These are phyloP conservation scores for Hamigera avellanea DNA, from an alignment of 495 filamentous ascomycete genomes.

Conservation along the genomic window DNA sequence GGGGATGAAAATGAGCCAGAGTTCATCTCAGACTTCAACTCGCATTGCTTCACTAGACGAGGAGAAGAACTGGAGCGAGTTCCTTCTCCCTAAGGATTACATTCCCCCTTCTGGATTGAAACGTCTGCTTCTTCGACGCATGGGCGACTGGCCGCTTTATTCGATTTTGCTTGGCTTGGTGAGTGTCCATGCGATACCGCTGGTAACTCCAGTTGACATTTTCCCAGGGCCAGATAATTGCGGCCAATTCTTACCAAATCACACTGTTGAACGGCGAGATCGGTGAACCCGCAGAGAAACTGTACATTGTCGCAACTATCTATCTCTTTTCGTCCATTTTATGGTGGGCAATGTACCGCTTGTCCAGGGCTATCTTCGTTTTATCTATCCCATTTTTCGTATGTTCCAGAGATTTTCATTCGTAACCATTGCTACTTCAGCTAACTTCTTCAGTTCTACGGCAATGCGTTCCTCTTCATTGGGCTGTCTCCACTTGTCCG, in stretches of 20 bases:
- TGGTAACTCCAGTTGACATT: too few species aligned
- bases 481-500: conserved; percentile 33
- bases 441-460: conserved; percentile 33
- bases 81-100: conserved; percentile 40
- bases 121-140: conserved; percentile 14
- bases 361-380: conserved; percentile 42
- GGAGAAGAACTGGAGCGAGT: conserved; percentile 14
- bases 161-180: conserved; percentile 36
- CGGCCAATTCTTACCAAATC: conserved; percentile 58
- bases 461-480: conserved; percentile 34
- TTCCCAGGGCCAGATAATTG: conserved; percentile 54
- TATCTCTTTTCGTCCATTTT: conserved; percentile 48
- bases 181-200: too few species aligned
- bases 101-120: conserved; percentile 41
- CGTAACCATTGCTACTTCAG: not conserved
- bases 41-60: not conserved
- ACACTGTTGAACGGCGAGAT: conserved; percentile 50
- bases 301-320: conserved; percentile 51
- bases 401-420: not conserved
- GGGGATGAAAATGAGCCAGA: not conserved
- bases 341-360: conserved; percentile 53
- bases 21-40: not conserved
- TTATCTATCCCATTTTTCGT: conserved; percentile 44
- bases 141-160: conserved; percentile 53
- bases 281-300: conserved; percentile 45